Percentiles rank a stretch among this genome's conserved stretches.
These are phyloP conservation scores for Paraconiothyrium brasiliense DNA, from an alignment of 2,329 filamentous ascomycete species.

Conservation along the genomic window DNA sequence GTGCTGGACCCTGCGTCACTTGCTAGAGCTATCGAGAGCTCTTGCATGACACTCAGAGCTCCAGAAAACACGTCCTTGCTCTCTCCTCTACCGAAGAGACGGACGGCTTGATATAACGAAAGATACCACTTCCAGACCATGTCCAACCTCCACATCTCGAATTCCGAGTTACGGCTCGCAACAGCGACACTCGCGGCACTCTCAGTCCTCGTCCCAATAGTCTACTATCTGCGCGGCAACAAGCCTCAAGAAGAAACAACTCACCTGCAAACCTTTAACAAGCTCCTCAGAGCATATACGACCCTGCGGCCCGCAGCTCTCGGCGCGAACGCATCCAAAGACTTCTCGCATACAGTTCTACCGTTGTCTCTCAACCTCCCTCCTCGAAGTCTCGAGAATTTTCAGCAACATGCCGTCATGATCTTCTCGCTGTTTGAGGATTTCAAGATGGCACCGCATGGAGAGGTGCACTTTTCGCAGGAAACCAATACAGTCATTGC, in stretches of 20 bases:
- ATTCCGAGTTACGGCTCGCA: constrained; percentile 29
- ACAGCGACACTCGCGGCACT: constrained; percentile 31
- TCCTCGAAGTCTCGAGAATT: constrained; percentile 46
- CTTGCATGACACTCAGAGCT: background rate
- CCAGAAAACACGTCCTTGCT: background rate
- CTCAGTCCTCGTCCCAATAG: constrained; percentile 23
- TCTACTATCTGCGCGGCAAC: constrained; percentile 27
- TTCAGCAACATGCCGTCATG: constrained; percentile 51
- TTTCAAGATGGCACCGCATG: constrained; percentile 53
- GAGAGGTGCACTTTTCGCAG: constrained; percentile 41
- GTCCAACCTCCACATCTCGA: constrained; percentile 26
- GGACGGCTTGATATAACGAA: background rate
- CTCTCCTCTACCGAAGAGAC: background rate
- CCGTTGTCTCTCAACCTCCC: constrained; percentile 54
- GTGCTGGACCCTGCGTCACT: constrained; percentile 4
- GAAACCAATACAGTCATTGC: constrained; percentile 50
- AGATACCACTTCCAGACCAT: constrained; percentile 14
- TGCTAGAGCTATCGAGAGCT: background rate
- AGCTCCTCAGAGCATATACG: constrained; percentile 52
- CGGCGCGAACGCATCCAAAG: constrained; percentile 43
- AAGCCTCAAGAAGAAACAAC: constrained; percentile 26
- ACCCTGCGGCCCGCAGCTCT: constrained; percentile 53
- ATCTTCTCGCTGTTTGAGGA: constrained; percentile 55
- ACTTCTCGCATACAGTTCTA: constrained; percentile 54
- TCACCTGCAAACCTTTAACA: constrained; percentile 40